A percentile compares a stretch with the other conserved stretches of the same genome.
phyloP scores from a whole-genome alignment of 1,284 basidiomycete genomes.

The Cutaneotrichosporon sp. region DNA sequence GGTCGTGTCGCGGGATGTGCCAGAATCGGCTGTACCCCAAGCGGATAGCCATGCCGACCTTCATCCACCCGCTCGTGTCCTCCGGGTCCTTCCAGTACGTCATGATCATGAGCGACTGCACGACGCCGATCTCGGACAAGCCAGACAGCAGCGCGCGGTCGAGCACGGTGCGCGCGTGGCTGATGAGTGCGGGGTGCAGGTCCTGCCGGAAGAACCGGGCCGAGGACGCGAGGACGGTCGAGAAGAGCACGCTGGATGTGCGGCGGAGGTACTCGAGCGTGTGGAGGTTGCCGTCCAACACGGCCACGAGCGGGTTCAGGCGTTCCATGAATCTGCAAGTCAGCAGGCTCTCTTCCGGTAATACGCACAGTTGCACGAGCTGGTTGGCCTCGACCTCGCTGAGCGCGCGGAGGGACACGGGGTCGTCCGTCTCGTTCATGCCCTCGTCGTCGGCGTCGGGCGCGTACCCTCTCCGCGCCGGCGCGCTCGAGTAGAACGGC shows the following conservation, averaged over 20 bases:
- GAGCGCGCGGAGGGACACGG: slow-evolving; percentile 30
- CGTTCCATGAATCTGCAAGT: slow-evolving; percentile 34
- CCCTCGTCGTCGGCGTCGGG: slow-evolving; percentile 11
- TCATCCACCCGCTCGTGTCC: slow-evolving; percentile 36
- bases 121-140: slow-evolving; percentile 31
- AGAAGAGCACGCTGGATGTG: slow-evolving; percentile 37
- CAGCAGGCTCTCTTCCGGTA: not conserved
- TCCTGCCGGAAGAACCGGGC: slow-evolving; percentile 36
- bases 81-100: slow-evolving; percentile 45
- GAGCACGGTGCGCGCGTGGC: slow-evolving; percentile 37
- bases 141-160: slow-evolving; percentile 37
- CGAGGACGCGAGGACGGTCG: slow-evolving; percentile 35
- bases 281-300: slow-evolving; percentile 38
- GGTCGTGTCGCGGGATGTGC: slow-evolving; percentile 32
- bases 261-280: slow-evolving; percentile 35
- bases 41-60: slow-evolving; percentile 36
- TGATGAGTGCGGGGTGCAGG: slow-evolving; percentile 29
- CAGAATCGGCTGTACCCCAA: slow-evolving; percentile 40
- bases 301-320: slow-evolving; percentile 36
- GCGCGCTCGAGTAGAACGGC: slow-evolving; percentile 31
- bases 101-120: slow-evolving; percentile 42
- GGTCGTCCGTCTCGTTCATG: slow-evolving; percentile 27
- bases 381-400: slow-evolving; percentile 33
- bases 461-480: slow-evolving; percentile 7
- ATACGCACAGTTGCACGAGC: slow-evolving; percentile 32